Evolutionary conservation across 2,329 filamentous ascomycete genomes (phyloP).

Genomic region (Dothistroma septosporum): DNA sequence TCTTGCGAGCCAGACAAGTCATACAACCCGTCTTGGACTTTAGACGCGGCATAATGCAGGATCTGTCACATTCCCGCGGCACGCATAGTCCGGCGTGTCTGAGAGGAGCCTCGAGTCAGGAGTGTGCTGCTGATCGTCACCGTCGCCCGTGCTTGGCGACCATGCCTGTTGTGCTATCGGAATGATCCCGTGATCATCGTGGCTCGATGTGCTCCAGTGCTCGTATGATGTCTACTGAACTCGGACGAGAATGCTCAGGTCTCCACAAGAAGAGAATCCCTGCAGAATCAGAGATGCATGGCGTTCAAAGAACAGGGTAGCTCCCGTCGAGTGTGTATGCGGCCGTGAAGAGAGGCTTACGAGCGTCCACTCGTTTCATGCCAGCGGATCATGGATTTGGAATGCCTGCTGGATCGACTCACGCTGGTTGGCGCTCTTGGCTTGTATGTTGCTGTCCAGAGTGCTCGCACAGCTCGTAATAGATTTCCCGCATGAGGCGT

Average conservation of each 20-base stretch:
- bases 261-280: not conserved
- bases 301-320: not conserved
- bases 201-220: not conserved
- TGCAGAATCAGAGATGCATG: not conserved
- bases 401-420: not conserved
- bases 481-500: not conserved
- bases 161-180: not conserved
- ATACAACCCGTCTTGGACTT: constrained; percentile 79
- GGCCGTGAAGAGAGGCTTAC: not conserved
- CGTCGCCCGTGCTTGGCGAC: not conserved
- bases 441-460: not conserved
- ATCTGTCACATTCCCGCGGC: not conserved
- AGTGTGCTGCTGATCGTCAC: not conserved
- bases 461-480: not conserved
- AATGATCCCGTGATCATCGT: not conserved
- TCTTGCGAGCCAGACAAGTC: constrained; percentile 85
- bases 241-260: not conserved
- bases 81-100: not conserved
- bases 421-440: not conserved
- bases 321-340: not conserved
- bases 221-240: not conserved
- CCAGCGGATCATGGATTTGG: not conserved
- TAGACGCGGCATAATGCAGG: not conserved
- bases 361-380: not conserved
- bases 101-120: not conserved